phyloP scores from a whole-genome alignment of 1,139 yeast genomes.

The Neolecta irregularis region DNA sequence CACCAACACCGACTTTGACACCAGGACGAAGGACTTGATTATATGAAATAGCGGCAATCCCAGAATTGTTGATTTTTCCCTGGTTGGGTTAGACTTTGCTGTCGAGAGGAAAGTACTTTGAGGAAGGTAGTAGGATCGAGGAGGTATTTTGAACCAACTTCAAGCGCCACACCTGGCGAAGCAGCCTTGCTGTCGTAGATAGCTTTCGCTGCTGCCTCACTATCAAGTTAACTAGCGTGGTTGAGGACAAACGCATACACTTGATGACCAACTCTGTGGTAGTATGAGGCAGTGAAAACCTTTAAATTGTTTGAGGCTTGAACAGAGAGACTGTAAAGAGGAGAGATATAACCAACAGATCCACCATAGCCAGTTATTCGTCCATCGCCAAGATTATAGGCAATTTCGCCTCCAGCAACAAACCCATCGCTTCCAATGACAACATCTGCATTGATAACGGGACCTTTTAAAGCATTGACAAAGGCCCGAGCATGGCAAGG shows the following conservation, averaged over 20 bases:
- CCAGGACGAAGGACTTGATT: constrained; percentile 94
- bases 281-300: constrained; percentile 89
- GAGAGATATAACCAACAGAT: constrained; percentile 85
- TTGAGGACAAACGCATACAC: no score
- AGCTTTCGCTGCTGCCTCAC: constrained; percentile 57
- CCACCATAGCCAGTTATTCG: constrained; percentile 87
- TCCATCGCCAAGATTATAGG: constrained; percentile 88
- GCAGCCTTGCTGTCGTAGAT: constrained; percentile 74
- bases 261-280: constrained; percentile 85
- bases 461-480: constrained; percentile 91
- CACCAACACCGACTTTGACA: constrained; percentile 93
- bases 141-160: constrained; percentile 89
- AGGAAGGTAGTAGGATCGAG: constrained; percentile 57
- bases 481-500: constrained; percentile 88
- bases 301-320: constrained; percentile 82
- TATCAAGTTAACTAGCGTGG: not conserved
- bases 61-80: constrained; percentile 95
- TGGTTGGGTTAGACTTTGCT: constrained; percentile 24
- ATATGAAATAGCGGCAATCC: constrained; percentile 87
- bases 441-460: constrained; percentile 86
- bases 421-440: constrained; percentile 92
- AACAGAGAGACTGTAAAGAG: constrained; percentile 74
- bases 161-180: constrained; percentile 55
- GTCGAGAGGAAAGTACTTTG: constrained; percentile 9
- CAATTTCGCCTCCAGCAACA: constrained; percentile 94